Evolutionary conservation across 495 filamentous ascomycete genomes (phyloP).

Genomic region (Lichenothelia convexa): DNA sequence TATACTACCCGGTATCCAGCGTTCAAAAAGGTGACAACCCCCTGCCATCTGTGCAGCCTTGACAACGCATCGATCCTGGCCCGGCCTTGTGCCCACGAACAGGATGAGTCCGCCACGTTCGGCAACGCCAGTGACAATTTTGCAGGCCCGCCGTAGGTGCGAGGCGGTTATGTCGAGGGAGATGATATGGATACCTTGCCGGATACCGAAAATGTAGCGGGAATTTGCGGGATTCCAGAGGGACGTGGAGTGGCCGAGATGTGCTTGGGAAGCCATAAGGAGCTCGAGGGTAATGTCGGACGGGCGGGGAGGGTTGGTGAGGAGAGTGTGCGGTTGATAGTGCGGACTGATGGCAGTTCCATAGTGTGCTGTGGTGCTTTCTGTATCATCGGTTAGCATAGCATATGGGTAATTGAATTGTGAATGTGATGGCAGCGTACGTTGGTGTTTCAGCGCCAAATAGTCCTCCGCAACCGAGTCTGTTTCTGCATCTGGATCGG

Average conservation of each 20-base stretch:
- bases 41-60: slow-evolving; percentile 57
- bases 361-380: slow-evolving; percentile 23
- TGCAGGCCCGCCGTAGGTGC: slow-evolving; percentile 73
- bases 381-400: slow-evolving; percentile 2
- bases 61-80: slow-evolving; percentile 62
- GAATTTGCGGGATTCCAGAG: slow-evolving; percentile 93
- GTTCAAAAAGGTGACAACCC: slow-evolving; percentile 79
- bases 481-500: background rate
- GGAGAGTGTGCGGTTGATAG: slow-evolving; percentile 49
- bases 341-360: slow-evolving; percentile 35
- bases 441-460: background rate
- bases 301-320: slow-evolving; percentile 54
- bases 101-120: slow-evolving; percentile 69
- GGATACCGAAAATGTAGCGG: slow-evolving; percentile 84
- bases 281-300: slow-evolving; percentile 76
- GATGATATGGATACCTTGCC: slow-evolving; percentile 85
- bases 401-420: background rate
- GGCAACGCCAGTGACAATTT: slow-evolving; percentile 73
- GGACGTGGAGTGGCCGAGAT: slow-evolving; percentile 81
- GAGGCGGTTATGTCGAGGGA: slow-evolving; percentile 71
- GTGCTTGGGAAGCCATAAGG: slow-evolving; percentile 74
- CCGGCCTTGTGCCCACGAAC: slow-evolving; percentile 72
- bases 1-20: slow-evolving; percentile 82
- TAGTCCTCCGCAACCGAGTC: slow-evolving; percentile 4
- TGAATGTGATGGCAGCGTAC: background rate